Percentiles rank a stretch among this genome's conserved stretches.
These are phyloP conservation scores for Ilex aquifolium DNA, from an alignment of 257 asterid genomes.

Conservation along the genomic window DNA sequence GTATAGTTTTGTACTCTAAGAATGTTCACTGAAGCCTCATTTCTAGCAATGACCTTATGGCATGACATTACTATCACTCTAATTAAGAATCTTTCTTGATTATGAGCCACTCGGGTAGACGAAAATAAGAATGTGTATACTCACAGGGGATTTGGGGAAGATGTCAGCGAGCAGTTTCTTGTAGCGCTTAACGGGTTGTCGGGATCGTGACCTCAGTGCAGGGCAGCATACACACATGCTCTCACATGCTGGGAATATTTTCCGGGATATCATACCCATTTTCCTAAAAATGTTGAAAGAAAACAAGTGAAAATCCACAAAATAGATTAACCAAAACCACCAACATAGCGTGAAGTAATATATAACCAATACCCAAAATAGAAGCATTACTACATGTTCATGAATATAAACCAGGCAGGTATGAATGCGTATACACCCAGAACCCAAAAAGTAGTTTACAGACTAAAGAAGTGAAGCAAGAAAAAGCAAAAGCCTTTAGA, in stretches of 20 bases:
- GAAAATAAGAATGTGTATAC: slow-evolving; percentile 13
- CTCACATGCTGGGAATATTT: slow-evolving; percentile 95
- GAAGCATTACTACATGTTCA: not conserved
- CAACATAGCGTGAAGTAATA: not conserved
- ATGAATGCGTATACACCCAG: too few species aligned
- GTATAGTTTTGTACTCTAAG: too few species aligned
- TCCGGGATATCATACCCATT: slow-evolving; percentile 92
- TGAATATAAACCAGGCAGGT: too few species aligned
- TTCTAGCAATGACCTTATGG: too few species aligned
- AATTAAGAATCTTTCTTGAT: not conserved
- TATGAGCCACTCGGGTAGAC: not conserved
- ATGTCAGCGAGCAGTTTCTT: slow-evolving; percentile 90
- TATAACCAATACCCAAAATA: not conserved
- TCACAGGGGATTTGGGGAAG: slow-evolving; percentile 89
- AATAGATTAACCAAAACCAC: not conserved
- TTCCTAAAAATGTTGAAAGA: slow-evolving; percentile 20
- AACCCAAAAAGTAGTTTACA: not conserved
- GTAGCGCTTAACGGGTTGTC: slow-evolving; percentile 96
- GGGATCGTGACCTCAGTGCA: slow-evolving; percentile 92
- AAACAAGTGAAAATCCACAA: slow-evolving; percentile 4
- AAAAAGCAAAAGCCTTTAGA: not conserved
- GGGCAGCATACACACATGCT: slow-evolving; percentile 99
- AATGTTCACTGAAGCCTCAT: too few species aligned
- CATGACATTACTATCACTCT: too few species aligned
- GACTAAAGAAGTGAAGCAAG: not conserved